Percentiles rank a stretch among this genome's conserved stretches.
These are phyloP conservation scores for Phytophthora pinifolia DNA, from an alignment of 352 stramenopile genomes.

Conservation along the genomic window DNA sequence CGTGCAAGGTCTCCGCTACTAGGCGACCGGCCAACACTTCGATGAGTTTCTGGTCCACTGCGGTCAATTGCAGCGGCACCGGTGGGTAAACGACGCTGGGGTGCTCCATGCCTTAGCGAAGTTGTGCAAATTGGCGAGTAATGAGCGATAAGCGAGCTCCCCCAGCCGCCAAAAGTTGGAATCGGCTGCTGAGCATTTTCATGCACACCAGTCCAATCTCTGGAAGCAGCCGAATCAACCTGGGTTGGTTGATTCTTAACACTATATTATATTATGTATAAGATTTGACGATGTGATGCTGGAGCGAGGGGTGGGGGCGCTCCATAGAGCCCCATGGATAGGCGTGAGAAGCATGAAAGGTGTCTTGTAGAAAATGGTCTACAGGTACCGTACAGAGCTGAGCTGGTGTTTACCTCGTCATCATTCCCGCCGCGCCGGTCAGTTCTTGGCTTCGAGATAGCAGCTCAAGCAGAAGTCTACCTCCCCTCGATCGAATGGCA, in stretches of 20 bases:
- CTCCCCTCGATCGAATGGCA: constrained; percentile 38
- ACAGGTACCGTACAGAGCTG: no score
- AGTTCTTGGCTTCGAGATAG: constrained; percentile 47
- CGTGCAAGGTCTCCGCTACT: constrained; percentile 52
- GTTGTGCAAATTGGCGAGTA: constrained; percentile 10
- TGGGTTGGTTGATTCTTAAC: constrained; percentile 2
- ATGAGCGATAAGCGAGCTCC: constrained; percentile 6
- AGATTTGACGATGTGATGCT: constrained; percentile 8
- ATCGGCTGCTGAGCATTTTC: constrained; percentile 11
- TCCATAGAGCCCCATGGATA: no score
- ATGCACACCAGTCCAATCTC: constrained; percentile 22
- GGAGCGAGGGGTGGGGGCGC: constrained; percentile 7
- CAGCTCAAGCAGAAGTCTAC: constrained; percentile 56
- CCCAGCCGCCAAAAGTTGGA: constrained; percentile 11
- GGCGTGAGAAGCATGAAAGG: constrained; percentile 9
- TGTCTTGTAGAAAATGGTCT: constrained; percentile 15
- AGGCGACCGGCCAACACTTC: constrained; percentile 45
- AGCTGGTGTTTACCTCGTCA: no score
- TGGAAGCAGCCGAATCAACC: constrained; percentile 22
- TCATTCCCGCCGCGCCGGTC: no score
- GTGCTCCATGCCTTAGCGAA: constrained; percentile 14
- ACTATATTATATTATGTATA: no score
- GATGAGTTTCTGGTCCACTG: constrained; percentile 47
- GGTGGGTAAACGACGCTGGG: constrained; percentile 15
- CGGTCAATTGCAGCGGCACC: constrained; percentile 26